Conservation (phyloP, 2,329 filamentous ascomycete genomes). For the Aspergillus luchuensis region DNA sequence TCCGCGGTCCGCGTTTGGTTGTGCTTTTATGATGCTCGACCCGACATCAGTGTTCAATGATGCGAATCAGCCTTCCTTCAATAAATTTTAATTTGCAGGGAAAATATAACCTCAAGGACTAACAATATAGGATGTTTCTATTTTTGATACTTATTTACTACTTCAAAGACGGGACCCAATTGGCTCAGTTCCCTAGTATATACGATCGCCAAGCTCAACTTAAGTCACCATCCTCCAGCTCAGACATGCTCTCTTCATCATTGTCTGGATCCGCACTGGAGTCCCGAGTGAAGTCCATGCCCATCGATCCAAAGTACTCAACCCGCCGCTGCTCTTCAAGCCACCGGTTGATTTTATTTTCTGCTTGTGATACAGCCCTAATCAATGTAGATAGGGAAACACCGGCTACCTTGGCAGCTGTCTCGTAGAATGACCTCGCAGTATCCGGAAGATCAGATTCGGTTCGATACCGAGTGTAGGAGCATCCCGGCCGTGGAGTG, state of each 20-base stretch:
- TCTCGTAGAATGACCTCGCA: slow-evolving; percentile 54
- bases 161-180: background rate
- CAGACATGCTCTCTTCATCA: slow-evolving; percentile 10
- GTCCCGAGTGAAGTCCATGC: slow-evolving; percentile 20
- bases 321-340: slow-evolving; percentile 38
- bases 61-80: background rate
- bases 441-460: slow-evolving; percentile 50
- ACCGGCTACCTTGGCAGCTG: slow-evolving; percentile 54
- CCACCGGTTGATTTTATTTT: slow-evolving; percentile 48
- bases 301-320: slow-evolving; percentile 27
- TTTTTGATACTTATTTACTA: no score
- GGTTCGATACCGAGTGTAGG: slow-evolving; percentile 53
- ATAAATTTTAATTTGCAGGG: no score
- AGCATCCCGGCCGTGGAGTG: slow-evolving; percentile 51
- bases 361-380: slow-evolving; percentile 53
- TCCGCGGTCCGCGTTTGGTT: background rate
- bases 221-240: slow-evolving; percentile 1
- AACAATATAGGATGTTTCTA: no score
- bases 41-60: background rate
- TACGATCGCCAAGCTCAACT: background rate
- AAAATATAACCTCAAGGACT: no score
- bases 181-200: background rate
- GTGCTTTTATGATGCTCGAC: background rate
- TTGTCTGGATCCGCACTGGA: slow-evolving; percentile 21
- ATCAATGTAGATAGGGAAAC: slow-evolving; percentile 54